Evolutionary conservation across 257 asterid genomes (phyloP), one percentile per base, ranked within the genome.

Genomic region (Jacaranda copaia): DNA sequence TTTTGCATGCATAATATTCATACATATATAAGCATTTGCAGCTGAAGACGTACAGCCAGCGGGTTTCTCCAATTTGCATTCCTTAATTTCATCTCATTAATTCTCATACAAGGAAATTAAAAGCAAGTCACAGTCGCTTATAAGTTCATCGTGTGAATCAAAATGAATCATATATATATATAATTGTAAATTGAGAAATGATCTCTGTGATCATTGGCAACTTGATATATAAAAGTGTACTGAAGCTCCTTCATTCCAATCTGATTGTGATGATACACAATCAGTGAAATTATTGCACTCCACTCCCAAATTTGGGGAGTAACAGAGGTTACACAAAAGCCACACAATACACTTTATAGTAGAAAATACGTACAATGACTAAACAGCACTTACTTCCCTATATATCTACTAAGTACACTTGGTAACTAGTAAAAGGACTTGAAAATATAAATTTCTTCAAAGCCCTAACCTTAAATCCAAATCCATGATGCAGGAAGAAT

Each of bases 381-480:
- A 8, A 11, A 3, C 35, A 10, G 1, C 14, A 57, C 25, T 32
- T 18, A 35, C 9, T 6, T 43, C 20, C 20, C 6, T 25, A 32
- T 49, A 40, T 40, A 43, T 35, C 36, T 18, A 71, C 45, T 69
- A 53, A 52, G 35, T 48, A 46, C 76, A 57, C 67, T 49, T 25
- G 19, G 62, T 56, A 56, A 53, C 19, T 53, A 56, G 15, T 58
- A 19, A n/a, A 19, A 1, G 5, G 18, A 15, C 60, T 14, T 55
- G 25, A 55, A 5, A 2, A 55, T 14, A 64, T 56, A 8, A 42
- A 57, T 36, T 61, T 49, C 42, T 65, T 90, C 85, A 86, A 79
- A 89, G 60, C 57, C 94, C 94, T 80, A 91, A 86, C 82, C 91
- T 85, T 69, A 91, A 82, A 71, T 91, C 91, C 85, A 91, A 66